Percentiles rank a stretch among this genome's conserved stretches.
These are phyloP conservation scores for Geotrichum histeridarum DNA, from an alignment of 1,139 yeast species.

Conservation along the genomic window DNA sequence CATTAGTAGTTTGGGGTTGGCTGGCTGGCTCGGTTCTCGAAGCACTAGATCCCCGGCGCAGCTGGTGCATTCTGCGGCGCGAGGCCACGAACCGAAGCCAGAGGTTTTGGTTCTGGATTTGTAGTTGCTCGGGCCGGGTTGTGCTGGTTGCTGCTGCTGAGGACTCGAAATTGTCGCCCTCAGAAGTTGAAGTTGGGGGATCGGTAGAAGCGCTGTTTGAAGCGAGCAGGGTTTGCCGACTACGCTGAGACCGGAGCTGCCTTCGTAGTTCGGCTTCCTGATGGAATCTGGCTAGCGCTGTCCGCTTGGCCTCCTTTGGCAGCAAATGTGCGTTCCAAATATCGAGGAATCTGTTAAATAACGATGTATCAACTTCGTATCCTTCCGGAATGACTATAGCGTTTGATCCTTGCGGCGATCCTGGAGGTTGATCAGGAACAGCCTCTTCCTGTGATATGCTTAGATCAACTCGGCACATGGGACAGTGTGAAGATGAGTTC, in stretches of 20 bases:
- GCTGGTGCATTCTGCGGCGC: conserved; percentile 13
- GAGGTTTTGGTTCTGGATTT: conserved; percentile 25
- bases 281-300: conserved; percentile 32
- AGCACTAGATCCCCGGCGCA: background rate
- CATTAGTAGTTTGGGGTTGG: background rate
- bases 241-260: conserved; percentile 20
- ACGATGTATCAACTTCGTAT: conserved; percentile 29
- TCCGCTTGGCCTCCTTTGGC: conserved; percentile 34
- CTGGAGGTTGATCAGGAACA: conserved; percentile 28
- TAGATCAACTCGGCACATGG: conserved; percentile 69
- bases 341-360: conserved; percentile 34
- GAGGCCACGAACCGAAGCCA: conserved; percentile 30
- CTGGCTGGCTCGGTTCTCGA: background rate
- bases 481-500: conserved; percentile 71
- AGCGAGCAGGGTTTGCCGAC: background rate
- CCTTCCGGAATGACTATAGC: conserved; percentile 27
- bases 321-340: conserved; percentile 37
- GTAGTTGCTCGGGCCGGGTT: conserved; percentile 22
- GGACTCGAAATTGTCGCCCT: no score
- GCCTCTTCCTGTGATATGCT: conserved; percentile 27
- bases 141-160: background rate
- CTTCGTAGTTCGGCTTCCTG: conserved; percentile 34
- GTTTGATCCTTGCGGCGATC: background rate
- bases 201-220: background rate
- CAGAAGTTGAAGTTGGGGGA: background rate